Evolutionary conservation across 2,329 filamentous ascomycete species (phyloP).

Genomic region (Apiospora koreana): DNA sequence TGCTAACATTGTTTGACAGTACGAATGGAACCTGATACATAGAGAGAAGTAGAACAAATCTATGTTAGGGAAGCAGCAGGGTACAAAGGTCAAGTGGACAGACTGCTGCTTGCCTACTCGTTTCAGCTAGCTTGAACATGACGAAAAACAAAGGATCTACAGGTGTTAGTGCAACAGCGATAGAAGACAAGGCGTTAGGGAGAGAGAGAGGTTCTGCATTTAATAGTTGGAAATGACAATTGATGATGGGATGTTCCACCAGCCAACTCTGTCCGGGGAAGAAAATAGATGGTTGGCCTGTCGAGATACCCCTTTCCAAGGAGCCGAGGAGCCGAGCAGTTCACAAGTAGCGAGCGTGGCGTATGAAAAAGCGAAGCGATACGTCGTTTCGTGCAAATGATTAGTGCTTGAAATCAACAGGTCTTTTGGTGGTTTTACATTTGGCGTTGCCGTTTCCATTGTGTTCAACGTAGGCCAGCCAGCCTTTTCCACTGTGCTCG

Average conservation of each 20-base stretch:
- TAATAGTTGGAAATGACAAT: conserved; percentile 6
- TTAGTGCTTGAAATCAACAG: background rate
- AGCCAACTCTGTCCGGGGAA: background rate
- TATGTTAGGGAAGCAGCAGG: conserved; percentile 24
- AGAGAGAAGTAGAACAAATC: conserved; percentile 51
- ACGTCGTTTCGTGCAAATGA: background rate
- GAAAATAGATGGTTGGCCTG: background rate
- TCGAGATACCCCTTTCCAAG: background rate
- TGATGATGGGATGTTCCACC: background rate
- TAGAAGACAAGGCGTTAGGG: background rate
- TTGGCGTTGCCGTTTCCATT: background rate
- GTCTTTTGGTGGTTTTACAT: conserved; percentile 1
- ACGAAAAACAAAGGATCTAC: background rate
- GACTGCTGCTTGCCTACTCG: background rate
- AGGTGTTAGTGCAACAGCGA: background rate
- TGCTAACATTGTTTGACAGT: conserved; percentile 42
- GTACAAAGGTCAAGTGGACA: background rate
- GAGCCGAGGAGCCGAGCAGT: background rate
- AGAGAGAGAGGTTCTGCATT: background rate
- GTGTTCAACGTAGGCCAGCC: background rate
- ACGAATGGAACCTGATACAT: conserved; percentile 64
- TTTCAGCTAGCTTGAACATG: background rate
- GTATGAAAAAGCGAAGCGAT: background rate
- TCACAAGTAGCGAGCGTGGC: background rate
- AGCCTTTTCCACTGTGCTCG: background rate